Base-by-base conservation (phyloP, 2,329 filamentous ascomycete genomes). In the Aspergillus texensis region DNA sequence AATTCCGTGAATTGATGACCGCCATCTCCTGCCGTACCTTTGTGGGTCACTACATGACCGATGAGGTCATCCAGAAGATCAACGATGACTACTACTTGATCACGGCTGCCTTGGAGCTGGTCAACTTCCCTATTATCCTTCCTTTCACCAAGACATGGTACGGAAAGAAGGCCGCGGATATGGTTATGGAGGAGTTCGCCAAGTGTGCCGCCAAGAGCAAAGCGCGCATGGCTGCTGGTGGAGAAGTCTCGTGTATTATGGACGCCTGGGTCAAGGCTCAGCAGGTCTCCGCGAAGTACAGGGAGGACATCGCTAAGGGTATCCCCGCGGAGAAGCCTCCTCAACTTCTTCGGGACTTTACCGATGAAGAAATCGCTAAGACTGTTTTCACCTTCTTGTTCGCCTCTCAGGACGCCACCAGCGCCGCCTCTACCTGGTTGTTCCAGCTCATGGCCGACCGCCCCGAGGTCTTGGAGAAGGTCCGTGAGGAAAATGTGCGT, bases 61-160 rank as follows among this genome's bases (percentile, higher is more conserved):
- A 97, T 64, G 91, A 93, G 77, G 88, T 91, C 56, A 89, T 98
- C 74, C 94, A 96, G 86, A 94, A 92, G 84, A 95, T 98, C 68
- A 91, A 94, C 65, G 91, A 97, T 79, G 94, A 98, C 81, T 99
- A 97, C 83, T 98, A 96, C 81, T 87, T 94, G 68, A 96, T 98
- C 76, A 98, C 95, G 16, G 94, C 91, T 62, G 95, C 95, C 26
- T 87, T 98, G 70, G 95, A 99, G 80, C 87, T 98, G 54, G 95
- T 99, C 84, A 98, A 98, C 84, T 97, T 98, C 84, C 94, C 95
- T 64, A 91, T 98, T 80, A 97, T 98, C 76, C 81, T 98, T 46
- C 94, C 94, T 45, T 98, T 88, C 84, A 97, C 94, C 76, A 94
- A 93, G 84, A 93, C 93, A 6, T 98, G 93, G 93, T 96, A 96